Evolutionary conservation across 805 yeast genomes (phyloP).

Genomic region (Helenozyma baotianmanensis): DNA sequence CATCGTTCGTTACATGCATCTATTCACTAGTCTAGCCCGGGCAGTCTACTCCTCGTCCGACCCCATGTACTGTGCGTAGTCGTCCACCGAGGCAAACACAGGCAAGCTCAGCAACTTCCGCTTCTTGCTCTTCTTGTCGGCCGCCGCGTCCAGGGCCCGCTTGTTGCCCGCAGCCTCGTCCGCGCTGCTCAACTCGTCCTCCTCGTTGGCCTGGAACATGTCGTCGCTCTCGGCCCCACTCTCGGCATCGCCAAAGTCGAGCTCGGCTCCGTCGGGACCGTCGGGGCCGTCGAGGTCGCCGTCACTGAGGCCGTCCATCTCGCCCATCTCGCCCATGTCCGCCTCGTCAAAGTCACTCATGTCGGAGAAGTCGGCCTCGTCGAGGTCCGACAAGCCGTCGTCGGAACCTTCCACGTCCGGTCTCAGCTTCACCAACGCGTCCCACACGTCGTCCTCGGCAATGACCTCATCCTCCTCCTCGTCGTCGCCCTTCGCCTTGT

Average conservation of each 20-base stretch:
- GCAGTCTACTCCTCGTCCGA: slow-evolving; percentile 51
- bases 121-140: slow-evolving; percentile 40
- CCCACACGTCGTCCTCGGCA: slow-evolving; percentile 74
- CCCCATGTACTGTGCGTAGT: slow-evolving; percentile 67
- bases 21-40: too few species aligned
- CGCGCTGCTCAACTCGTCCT: slow-evolving; percentile 6
- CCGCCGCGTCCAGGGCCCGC: slow-evolving; percentile 29
- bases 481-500: slow-evolving; percentile 21
- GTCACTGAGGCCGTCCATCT: slow-evolving; percentile 6
- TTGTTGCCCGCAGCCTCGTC: slow-evolving; percentile 14
- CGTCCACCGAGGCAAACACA: slow-evolving; percentile 83
- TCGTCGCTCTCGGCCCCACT: slow-evolving; percentile 1
- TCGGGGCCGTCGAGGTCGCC: slow-evolving; percentile 26
- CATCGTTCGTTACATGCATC: too few species aligned
- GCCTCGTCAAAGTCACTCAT: slow-evolving; percentile 27
- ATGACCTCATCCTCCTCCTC: slow-evolving; percentile 39
- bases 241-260: slow-evolving; percentile 17
- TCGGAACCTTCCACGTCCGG: slow-evolving; percentile 59
- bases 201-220: slow-evolving; percentile 14
- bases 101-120: slow-evolving; percentile 67
- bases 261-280: slow-evolving; percentile 23
- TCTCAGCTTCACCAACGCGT: slow-evolving; percentile 67
- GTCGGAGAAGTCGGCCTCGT: slow-evolving; percentile 40
- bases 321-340: slow-evolving; percentile 29
- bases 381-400: slow-evolving; percentile 33